These are phyloP conservation scores for Breynia disticha DNA, from an alignment of 441 rosid species.

Conservation along the genomic window DNA sequence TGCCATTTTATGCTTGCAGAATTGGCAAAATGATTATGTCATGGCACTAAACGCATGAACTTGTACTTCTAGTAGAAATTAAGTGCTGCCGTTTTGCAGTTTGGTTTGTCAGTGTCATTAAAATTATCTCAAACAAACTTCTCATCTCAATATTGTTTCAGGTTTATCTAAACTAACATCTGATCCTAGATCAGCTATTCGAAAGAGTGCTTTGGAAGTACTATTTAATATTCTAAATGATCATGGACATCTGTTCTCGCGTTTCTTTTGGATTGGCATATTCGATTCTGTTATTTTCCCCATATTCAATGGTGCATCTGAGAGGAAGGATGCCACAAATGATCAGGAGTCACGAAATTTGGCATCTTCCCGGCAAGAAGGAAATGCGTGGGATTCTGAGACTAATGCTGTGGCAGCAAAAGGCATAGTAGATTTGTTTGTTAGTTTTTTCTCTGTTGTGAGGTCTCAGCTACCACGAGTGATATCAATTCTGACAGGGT, in stretches of 20 bases:
- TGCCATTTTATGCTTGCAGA: too few species aligned
- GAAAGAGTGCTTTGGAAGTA: slow-evolving; percentile 85
- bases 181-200: slow-evolving; percentile 72
- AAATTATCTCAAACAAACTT: too few species aligned
- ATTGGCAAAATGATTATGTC: too few species aligned
- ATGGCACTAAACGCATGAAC: too few species aligned
- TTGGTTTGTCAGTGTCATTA: too few species aligned
- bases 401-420: slow-evolving; percentile 60
- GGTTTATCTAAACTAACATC: slow-evolving; percentile 80
- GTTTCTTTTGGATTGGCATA: slow-evolving; percentile 55
- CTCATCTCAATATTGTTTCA: slow-evolving; percentile 28
- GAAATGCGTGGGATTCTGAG: slow-evolving; percentile 70
- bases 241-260: slow-evolving; percentile 88
- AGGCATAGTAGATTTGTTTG: slow-evolving; percentile 69
- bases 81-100: too few species aligned
- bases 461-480: slow-evolving; percentile 59
- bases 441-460: slow-evolving; percentile 41
- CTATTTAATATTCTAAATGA: slow-evolving; percentile 92
- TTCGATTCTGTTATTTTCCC: slow-evolving; percentile 58
- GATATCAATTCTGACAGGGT: slow-evolving; percentile 57
- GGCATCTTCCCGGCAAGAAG: slow-evolving; percentile 38
- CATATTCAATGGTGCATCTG: slow-evolving; percentile 40
- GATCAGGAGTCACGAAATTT: slow-evolving; percentile 34
- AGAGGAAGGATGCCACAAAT: slow-evolving; percentile 38
- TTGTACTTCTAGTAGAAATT: too few species aligned